Base-by-base conservation (phyloP, 345 rosid genomes). In the Pugionium dolabratum region DNA sequence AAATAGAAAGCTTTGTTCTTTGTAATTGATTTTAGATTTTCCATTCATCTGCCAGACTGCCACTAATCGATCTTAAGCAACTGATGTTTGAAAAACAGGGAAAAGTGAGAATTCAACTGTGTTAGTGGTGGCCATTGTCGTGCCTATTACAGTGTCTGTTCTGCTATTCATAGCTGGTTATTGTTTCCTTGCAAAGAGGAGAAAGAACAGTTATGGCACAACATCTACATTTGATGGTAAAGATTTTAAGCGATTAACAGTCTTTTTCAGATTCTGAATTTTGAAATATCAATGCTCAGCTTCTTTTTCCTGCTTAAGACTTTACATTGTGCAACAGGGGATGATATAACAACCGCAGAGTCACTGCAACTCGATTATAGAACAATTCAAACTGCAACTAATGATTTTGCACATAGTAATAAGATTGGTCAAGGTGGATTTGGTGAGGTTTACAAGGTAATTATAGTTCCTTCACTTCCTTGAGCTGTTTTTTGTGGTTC, bases 361-460 rank as follows among this genome's bases (percentile, higher is more conserved):
- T 79, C 85, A 9, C 53, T 85, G 48, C 85, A 85, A 58, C 74
- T 59, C 26, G 83, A 80, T 60, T 66, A 82, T 0, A 68, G 11
- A 11, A 71, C 79, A 1, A 76, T 85, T 27, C 61, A 75, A 79
- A 52, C 51, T 9, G 88, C 91, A 0, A 82, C 89, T 1, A 54
- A 69, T 7, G 63, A 76, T 4, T 87, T 89, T 74, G 79, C 86
- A 1, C 46, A 35, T 4, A 27, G 56, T 6, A 84, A 85, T 49
- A 82, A 79, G 72, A 76, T 87, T 34, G 64, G 64, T 43, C 39
- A 25, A 6, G 64, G 64, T 32, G 91, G 89, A 49, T 85, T 85
- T 60, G 85, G 91, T 25, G 81, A 56, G 26, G 89, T 88, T 66
- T 86, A 77, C 77, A 77, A 77, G 86, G 87, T 84, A 36, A 36